These are phyloP conservation scores for Houttuynia cordata DNA, from an alignment of 164 flowering plant species.

Conservation along the genomic window DNA sequence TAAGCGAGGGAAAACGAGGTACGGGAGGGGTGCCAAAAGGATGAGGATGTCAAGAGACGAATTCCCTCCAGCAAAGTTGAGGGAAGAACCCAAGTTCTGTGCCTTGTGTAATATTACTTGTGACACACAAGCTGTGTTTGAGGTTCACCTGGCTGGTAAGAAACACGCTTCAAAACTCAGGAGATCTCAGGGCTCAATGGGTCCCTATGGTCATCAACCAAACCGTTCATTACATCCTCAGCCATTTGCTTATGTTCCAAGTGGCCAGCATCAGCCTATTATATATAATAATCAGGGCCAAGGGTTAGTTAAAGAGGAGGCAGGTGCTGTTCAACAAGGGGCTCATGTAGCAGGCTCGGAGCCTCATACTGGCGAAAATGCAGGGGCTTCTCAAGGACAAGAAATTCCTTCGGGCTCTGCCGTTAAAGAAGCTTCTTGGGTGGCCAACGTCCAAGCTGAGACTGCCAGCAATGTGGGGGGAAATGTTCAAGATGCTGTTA, in stretches of 20 bases:
- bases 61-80: neutral
- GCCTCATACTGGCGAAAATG: slow-evolving; percentile 5
- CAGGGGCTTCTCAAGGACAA: neutral
- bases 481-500: slow-evolving; percentile 1
- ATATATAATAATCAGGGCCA: slow-evolving; percentile 9
- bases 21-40: slow-evolving; percentile 3
- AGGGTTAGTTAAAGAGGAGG: neutral
- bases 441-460: too few relatives aligned
- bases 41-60: neutral
- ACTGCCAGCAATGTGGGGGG: neutral
- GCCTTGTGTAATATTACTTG: slow-evolving; percentile 27
- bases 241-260: slow-evolving; percentile 14
- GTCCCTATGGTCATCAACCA: neutral
- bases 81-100: slow-evolving; percentile 9
- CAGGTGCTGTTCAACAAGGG: slow-evolving; percentile 2
- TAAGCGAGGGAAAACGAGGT: slow-evolving; percentile 1
- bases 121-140: slow-evolving; percentile 36
- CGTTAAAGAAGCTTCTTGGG: slow-evolving; percentile 2
- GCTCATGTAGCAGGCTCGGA: neutral
- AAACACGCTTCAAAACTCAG: slow-evolving; percentile 18
- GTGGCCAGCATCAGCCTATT: slow-evolving; percentile 1
- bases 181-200: slow-evolving; percentile 21
- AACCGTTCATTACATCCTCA: slow-evolving; percentile 9
- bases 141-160: slow-evolving; percentile 45
- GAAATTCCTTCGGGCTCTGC: slow-evolving; percentile 1